Evolutionary conservation across 2,329 filamentous ascomycete species (phyloP).

Genomic region (Alternaria angustiovoidea): DNA sequence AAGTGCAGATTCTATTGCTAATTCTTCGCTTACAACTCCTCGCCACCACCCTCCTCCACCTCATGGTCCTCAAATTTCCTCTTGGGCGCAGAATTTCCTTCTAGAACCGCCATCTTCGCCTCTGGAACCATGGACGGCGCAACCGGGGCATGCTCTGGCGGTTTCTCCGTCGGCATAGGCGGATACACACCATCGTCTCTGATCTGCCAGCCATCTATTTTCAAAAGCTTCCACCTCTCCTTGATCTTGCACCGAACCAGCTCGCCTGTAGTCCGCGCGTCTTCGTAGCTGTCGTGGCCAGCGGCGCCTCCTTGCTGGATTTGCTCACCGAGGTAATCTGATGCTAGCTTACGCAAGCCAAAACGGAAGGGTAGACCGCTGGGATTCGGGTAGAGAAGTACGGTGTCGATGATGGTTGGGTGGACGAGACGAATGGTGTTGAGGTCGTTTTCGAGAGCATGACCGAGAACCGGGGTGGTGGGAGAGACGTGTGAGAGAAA

Average conservation of each 20-base stretch:
- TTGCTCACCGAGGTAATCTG: conserved; percentile 71
- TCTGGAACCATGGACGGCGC: conserved; percentile 10
- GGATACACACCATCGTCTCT: conserved; percentile 41
- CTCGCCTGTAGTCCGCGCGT: conserved; percentile 88
- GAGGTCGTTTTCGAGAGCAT: conserved; percentile 94
- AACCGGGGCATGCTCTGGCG: conserved; percentile 25
- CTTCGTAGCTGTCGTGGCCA: conserved; percentile 93
- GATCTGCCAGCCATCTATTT: conserved; percentile 70
- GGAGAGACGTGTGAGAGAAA: conserved; percentile 80
- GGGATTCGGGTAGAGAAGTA: conserved; percentile 81
- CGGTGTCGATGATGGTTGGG: conserved; percentile 83
- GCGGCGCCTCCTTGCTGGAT: conserved; percentile 76
- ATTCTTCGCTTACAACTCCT: conserved; percentile 13
- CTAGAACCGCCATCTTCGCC: conserved; percentile 11
- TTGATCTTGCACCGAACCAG: conserved; percentile 76
- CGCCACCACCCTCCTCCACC: not conserved
- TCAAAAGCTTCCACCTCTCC: conserved; percentile 73
- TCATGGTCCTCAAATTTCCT: conserved; percentile 28
- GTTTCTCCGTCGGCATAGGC: conserved; percentile 35
- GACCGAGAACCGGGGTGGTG: conserved; percentile 84
- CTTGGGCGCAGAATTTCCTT: conserved; percentile 29
- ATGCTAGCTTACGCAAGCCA: conserved; percentile 77
- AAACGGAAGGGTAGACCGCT: conserved; percentile 78
- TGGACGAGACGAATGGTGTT: conserved; percentile 87
- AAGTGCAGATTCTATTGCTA: not conserved